Evolutionary conservation across 1,284 basidiomycete genomes (phyloP), one percentile per base, ranked within the genome.

Genomic region (Pseudozyma hubeiensis): DNA sequence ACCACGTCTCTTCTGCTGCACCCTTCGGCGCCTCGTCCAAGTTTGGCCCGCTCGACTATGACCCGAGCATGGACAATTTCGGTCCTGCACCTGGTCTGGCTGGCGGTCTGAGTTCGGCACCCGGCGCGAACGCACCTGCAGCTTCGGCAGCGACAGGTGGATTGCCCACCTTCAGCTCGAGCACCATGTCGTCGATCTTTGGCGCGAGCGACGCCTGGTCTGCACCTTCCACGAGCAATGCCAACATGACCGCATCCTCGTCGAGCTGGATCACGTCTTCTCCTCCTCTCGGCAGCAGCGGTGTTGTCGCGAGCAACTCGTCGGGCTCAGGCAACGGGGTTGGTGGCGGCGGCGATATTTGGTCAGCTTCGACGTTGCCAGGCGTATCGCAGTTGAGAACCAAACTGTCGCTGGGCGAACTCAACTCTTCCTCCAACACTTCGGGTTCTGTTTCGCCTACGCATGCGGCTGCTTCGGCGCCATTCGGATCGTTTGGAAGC

Each of bases 31-130:
- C 16, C 7, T 51, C 62, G 13, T 48, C 55, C 43, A 75, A 67
- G 48, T 75, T 71, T 29, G 67, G 67, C 1, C 72, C 67, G 24
- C 48, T 75, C 1, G 72, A 75, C 39, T 75, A 75, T 30, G 64
- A 71, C 30, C 64, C 72, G 34, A 46, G 44, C 7, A 30, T 75
- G 53, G 67, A 61, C 39, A 63, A 40, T 14, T 75, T 75, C 47
- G 67, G 72, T 8, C 72, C 66, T 5, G 67, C 63, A 6, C 64
- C 66, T 7, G 55, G 55, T 14, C 44, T 67, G 11, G 43, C 41
- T 7, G 44, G 63, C 9, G 54, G 58, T 10, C 35, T 54, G n/a
- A 39, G 40, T 4, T 33, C 53, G 13, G 47, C 59, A 1, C 47
- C 46, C 1, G 58, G 58, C 5, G 10, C 49, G 7, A 60, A 44